phyloP scores from a whole-genome alignment of 805 yeast genomes.

The Phaffomyces antillensis region DNA sequence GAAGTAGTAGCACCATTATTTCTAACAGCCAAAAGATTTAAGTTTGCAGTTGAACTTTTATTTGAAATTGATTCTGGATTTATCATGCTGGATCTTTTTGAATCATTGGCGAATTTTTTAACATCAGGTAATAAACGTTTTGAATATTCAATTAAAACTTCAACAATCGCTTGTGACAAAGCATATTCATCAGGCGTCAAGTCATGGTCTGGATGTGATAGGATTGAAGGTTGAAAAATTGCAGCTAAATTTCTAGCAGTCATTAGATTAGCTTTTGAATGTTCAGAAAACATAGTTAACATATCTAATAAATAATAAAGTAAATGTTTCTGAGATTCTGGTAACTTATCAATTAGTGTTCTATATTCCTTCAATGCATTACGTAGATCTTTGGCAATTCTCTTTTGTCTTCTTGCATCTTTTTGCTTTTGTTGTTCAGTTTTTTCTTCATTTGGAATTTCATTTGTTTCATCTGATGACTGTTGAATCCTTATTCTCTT shows the following conservation, averaged over 20 bases:
- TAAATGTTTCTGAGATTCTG: slow-evolving; percentile 73
- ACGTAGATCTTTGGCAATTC: slow-evolving; percentile 55
- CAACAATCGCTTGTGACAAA: slow-evolving; percentile 76
- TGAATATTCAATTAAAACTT: slow-evolving; percentile 82
- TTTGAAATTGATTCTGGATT: slow-evolving; percentile 5
- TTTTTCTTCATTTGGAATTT: slow-evolving; percentile 15
- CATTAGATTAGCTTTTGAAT: slow-evolving; percentile 78
- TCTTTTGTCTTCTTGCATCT: slow-evolving; percentile 38
- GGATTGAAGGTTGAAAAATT: slow-evolving; percentile 92
- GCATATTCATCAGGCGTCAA: slow-evolving; percentile 90
- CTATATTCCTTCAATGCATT: slow-evolving; percentile 70
- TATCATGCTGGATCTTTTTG: slow-evolving; percentile 5
- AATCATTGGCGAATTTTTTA: slow-evolving; percentile 21
- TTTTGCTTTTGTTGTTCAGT: slow-evolving; percentile 24
- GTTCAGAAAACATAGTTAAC: slow-evolving; percentile 75
- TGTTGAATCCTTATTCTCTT: slow-evolving; percentile 28
- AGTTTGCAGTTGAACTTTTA: slow-evolving; percentile 13
- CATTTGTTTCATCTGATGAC: slow-evolving; percentile 1
- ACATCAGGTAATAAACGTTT: slow-evolving; percentile 63
- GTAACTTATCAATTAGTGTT: slow-evolving; percentile 56
- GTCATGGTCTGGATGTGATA: slow-evolving; percentile 89
- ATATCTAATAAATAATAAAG: slow-evolving; percentile 82
- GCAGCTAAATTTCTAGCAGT: slow-evolving; percentile 91
- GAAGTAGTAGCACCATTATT: slow-evolving; percentile 9
- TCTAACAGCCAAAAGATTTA: slow-evolving; percentile 9